Evolutionary conservation across 495 filamentous ascomycete species (phyloP).

Genomic region (Hypoxylon lienhwacheense): DNA sequence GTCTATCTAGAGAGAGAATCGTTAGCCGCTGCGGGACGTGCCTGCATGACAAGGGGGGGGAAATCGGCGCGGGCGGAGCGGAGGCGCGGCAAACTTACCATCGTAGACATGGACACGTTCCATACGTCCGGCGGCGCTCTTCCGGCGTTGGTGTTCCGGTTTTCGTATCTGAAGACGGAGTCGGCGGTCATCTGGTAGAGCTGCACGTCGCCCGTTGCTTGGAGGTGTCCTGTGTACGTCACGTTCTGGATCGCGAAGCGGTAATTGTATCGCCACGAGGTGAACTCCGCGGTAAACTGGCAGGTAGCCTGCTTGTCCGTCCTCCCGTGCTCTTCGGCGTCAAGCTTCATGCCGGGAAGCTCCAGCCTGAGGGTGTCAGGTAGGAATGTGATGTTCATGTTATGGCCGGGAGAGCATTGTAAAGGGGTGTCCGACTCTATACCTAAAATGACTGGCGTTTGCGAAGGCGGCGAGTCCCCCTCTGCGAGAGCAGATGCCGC

Average conservation of each 20-base stretch:
- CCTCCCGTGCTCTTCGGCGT: constrained; percentile 22
- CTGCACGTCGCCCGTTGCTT: constrained; percentile 23
- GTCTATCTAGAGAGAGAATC: constrained; percentile 9
- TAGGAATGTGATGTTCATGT: constrained; percentile 24
- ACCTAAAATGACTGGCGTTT: constrained; percentile 11
- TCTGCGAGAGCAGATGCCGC: constrained; percentile 2
- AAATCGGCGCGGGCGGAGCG: too few species aligned
- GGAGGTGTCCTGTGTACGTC: constrained; percentile 23
- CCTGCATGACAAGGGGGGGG: background rate
- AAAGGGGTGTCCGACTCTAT: constrained; percentile 13
- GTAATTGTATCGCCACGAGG: constrained; percentile 31
- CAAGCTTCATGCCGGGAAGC: constrained; percentile 18
- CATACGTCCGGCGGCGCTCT: constrained; percentile 27
- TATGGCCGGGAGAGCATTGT: constrained; percentile 25
- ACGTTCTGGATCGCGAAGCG: constrained; percentile 26
- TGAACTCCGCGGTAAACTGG: constrained; percentile 27
- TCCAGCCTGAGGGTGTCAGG: constrained; percentile 19
- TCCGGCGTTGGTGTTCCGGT: constrained; percentile 23
- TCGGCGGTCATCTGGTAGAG: constrained; percentile 20
- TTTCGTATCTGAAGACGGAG: constrained; percentile 25
- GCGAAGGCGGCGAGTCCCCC: constrained; percentile 22
- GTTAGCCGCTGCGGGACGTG: background rate
- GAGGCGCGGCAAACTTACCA: constrained; percentile 21
- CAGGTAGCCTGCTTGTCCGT: constrained; percentile 21
- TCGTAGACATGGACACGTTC: constrained; percentile 32